Evolutionary conservation across 306 rosid species (phyloP).

Genomic region (Cucumis melo): DNA sequence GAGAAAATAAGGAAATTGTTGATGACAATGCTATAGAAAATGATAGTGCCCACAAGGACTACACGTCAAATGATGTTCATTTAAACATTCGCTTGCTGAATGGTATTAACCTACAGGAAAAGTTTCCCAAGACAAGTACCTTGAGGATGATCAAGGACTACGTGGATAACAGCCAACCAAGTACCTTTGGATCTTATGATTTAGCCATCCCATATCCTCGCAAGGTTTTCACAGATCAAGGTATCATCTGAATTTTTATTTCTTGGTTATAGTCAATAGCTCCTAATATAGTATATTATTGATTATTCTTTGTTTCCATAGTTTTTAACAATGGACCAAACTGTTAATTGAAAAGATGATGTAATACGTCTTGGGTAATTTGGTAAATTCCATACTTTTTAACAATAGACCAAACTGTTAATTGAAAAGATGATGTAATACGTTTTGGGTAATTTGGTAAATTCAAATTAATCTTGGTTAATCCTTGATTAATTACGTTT

Average conservation of each 20-base stretch:
- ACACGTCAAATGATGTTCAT: slow-evolving; percentile 19
- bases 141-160: slow-evolving; percentile 31
- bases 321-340: no score
- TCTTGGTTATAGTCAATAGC: background rate
- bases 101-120: slow-evolving; percentile 29
- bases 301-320: background rate
- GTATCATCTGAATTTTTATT: slow-evolving; percentile 13
- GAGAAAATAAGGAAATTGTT: slow-evolving; percentile 10
- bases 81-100: slow-evolving; percentile 36
- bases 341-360: no score
- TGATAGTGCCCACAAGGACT: background rate
- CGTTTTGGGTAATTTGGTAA: no score
- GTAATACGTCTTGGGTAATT: no score
- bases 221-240: slow-evolving; percentile 33
- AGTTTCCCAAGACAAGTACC: slow-evolving; percentile 32
- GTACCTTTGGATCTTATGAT: slow-evolving; percentile 27
- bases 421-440: no score
- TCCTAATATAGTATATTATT: background rate
- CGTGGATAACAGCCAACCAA: slow-evolving; percentile 22
- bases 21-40: slow-evolving; percentile 4
- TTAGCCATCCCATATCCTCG: slow-evolving; percentile 55
- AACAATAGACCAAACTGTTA: no score
- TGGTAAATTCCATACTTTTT: no score
- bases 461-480: no score
- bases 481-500: no score